Evolutionary conservation across 306 rosid species (phyloP).

Genomic region (Lupinus albus): DNA sequence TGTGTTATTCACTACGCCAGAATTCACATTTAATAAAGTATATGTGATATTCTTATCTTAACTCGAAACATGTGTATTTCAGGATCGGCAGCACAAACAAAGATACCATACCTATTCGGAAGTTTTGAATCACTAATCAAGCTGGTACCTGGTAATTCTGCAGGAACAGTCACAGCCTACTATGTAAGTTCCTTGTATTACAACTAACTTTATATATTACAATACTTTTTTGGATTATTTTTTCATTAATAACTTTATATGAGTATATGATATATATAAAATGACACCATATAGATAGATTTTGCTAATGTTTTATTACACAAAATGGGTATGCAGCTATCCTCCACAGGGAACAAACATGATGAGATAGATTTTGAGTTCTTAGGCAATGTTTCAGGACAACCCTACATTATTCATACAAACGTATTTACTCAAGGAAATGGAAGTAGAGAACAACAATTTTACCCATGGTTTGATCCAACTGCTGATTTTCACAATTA

Average conservation of each 20-base stretch:
- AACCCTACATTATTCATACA: conserved; percentile 82
- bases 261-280: not conserved
- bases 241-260: too few relatives aligned
- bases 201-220: not conserved
- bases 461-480: conserved; percentile 90
- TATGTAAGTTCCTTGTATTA: conserved; percentile 49
- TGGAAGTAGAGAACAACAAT: conserved; percentile 82
- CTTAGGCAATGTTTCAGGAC: conserved; percentile 78
- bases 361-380: conserved; percentile 94
- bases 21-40: too few relatives aligned
- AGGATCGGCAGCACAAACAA: conserved; percentile 83
- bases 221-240: too few relatives aligned
- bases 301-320: conserved; percentile 27
- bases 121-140: conserved; percentile 69
- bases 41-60: too few relatives aligned
- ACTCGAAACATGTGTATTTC: conserved; percentile 31
- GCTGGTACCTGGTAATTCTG: conserved; percentile 72
- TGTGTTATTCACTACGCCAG: too few relatives aligned
- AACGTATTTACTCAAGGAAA: conserved; percentile 66
- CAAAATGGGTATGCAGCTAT: conserved; percentile 54
- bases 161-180: conserved; percentile 83
- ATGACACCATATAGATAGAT: not conserved
- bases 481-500: conserved; percentile 79
- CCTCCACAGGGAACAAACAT: conserved; percentile 68
- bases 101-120: conserved; percentile 69